Base-by-base conservation (phyloP, 108 stramenopile genomes). In the Skeletonema marinoi region DNA sequence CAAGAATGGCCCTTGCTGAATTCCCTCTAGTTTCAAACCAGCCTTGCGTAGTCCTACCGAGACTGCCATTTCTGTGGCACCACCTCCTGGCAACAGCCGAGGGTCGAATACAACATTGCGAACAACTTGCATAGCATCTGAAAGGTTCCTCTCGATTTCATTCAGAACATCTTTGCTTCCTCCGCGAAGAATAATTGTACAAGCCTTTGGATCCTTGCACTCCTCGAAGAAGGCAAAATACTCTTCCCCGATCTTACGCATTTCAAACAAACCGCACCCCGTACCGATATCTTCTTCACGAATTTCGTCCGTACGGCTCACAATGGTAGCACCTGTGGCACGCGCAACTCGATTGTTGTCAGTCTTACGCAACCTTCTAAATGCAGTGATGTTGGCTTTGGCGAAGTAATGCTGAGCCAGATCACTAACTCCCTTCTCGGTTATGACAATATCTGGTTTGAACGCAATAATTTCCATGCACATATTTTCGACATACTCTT, bases 101-200 rank as follows among this genome's bases (percentile, higher is more conserved):
- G 97, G 97, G 77, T 97, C 97, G 78, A 97, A 97, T 25, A 99
- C 97, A 50, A 99, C 95, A 85, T 99, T 99, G 6, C 98, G 90
- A 59, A 98, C 98, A 29, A 99, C 98, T 84, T 98, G 97, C 98
- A 99, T 98, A 74, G 99, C 99, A 91, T 99, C 99, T 65, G 93
- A 91, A 60, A 99, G 81, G 78, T 98, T 99, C 51, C 99, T 90
- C 85, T 99, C 99, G 51, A 99, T 88, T 90, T 99, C 99, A 86
- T 99, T 99, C 66, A 99, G 86, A 3, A 99, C 98, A 84, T 99
- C 99, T 85, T 99, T 99, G 73, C 93, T 95, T 54, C 98, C 99
- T 33, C 99, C 99, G 33, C 99, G 92, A 29, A 99, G 89, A 32
- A 99, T 81, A 41, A 99, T 85, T 3, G 99, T 99, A 81, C 99